Conservation (phyloP, 768 basidiomycete species). For the Suillus weaverae region DNA sequence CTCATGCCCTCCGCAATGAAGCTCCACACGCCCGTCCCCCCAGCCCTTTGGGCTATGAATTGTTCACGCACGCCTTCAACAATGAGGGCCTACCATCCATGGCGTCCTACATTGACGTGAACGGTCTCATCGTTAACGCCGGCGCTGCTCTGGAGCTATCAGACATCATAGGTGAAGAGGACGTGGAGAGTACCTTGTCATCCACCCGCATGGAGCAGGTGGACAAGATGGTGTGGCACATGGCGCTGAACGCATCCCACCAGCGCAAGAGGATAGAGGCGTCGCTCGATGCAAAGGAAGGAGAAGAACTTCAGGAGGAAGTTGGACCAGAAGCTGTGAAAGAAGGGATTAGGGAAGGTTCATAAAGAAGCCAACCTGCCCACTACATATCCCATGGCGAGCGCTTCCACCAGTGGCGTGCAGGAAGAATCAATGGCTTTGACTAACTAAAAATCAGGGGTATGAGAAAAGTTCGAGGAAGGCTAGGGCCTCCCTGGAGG, state of each 20-base stretch:
- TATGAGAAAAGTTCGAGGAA: too few relatives aligned
- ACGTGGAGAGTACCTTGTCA: not conserved
- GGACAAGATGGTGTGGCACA: not conserved
- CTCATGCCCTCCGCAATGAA: not conserved
- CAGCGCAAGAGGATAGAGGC: not conserved
- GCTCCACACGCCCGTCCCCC: not conserved
- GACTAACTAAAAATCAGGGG: too few relatives aligned
- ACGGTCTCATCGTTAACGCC: not conserved
- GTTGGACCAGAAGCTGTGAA: not conserved
- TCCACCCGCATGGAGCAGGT: not conserved
- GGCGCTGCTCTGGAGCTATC: too few relatives aligned
- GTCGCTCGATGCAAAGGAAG: accelerated
- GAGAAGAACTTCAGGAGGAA: not conserved
- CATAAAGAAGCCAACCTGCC: not conserved
- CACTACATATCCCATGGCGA: too few relatives aligned
- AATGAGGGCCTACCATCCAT: not conserved
- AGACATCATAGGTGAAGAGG: not conserved
- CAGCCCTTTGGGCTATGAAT: not conserved
- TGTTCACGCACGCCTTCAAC: not conserved
- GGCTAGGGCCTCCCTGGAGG: too few relatives aligned
- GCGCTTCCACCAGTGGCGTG: too few relatives aligned
- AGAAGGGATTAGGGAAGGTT: not conserved
- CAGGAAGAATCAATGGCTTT: too few relatives aligned
- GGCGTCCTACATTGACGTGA: not conserved
- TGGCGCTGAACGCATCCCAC: not conserved